Evolutionary conservation across 2,329 filamentous ascomycete genomes (phyloP).

Genomic region (Diaporthe sp.): DNA sequence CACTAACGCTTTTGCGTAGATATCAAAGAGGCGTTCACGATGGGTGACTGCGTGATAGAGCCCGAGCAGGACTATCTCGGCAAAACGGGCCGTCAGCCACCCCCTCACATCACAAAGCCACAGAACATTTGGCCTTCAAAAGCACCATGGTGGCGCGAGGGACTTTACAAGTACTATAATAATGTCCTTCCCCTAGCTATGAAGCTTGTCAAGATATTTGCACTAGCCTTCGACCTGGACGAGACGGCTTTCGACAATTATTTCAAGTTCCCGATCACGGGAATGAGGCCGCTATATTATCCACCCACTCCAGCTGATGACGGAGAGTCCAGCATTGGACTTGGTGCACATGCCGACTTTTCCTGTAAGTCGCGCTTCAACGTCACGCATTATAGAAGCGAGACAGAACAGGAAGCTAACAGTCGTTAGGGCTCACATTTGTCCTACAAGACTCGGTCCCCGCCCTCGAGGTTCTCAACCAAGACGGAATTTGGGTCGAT

Average conservation of each 20-base stretch:
- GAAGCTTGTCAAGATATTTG: conserved; percentile 53
- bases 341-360: conserved; percentile 59
- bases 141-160: conserved; percentile 51
- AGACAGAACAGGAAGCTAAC: neutral
- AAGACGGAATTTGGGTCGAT: conserved; percentile 57
- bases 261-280: conserved; percentile 57
- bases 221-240: conserved; percentile 56
- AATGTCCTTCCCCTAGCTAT: conserved; percentile 49
- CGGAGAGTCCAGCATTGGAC: conserved; percentile 48
- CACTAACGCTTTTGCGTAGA: conserved; percentile 38
- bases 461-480: conserved; percentile 57
- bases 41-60: conserved; percentile 55
- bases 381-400: neutral
- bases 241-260: conserved; percentile 55
- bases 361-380: conserved; percentile 47
- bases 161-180: conserved; percentile 53
- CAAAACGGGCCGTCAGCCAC: conserved; percentile 46
- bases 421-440: conserved; percentile 52
- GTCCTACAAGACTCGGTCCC: conserved; percentile 50
- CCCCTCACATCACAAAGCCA: conserved; percentile 47
- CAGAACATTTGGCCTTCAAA: conserved; percentile 53
- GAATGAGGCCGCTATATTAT: conserved; percentile 57
- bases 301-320: conserved; percentile 51
- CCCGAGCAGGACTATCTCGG: conserved; percentile 53
- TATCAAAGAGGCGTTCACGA: conserved; percentile 53